Conservation (phyloP, 208 protist species). For the Spongospora subterranea region DNA sequence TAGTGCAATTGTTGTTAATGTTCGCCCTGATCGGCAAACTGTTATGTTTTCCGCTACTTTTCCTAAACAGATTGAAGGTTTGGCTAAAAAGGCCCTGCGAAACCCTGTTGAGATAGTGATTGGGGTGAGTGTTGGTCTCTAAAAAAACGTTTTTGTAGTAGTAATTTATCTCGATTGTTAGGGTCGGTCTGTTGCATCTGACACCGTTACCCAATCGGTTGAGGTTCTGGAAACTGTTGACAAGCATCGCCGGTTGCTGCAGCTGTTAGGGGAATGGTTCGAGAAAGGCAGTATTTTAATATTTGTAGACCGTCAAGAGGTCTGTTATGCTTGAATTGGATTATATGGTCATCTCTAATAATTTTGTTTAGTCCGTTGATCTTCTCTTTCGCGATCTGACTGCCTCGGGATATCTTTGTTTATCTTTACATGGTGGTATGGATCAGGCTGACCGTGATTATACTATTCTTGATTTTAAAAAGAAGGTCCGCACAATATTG, state of each 20-base stretch:
- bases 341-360: background rate
- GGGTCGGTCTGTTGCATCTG: conserved; percentile 65
- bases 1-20: conserved; percentile 87
- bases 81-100: conserved; percentile 67
- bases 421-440: conserved; percentile 81
- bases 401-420: conserved; percentile 57
- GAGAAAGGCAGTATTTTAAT: conserved; percentile 77
- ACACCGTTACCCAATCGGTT: conserved; percentile 71
- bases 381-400: conserved; percentile 33
- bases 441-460: conserved; percentile 83
- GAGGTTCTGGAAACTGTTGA: conserved; percentile 74
- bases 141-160: background rate
- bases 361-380: conserved; percentile 39
- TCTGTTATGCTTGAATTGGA: background rate
- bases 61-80: conserved; percentile 71
- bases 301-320: conserved; percentile 83
- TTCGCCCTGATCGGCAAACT: conserved; percentile 89
- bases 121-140: conserved; percentile 54
- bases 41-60: conserved; percentile 77
- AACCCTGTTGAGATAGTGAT: conserved; percentile 75
- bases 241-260: conserved; percentile 77
- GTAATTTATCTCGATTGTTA: background rate
- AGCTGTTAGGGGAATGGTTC: conserved; percentile 75
- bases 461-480: conserved; percentile 81
- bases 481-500: conserved; percentile 70